phyloP scores from a whole-genome alignment of 75 land plant genomes.

The Isoetes taiwanensis region DNA sequence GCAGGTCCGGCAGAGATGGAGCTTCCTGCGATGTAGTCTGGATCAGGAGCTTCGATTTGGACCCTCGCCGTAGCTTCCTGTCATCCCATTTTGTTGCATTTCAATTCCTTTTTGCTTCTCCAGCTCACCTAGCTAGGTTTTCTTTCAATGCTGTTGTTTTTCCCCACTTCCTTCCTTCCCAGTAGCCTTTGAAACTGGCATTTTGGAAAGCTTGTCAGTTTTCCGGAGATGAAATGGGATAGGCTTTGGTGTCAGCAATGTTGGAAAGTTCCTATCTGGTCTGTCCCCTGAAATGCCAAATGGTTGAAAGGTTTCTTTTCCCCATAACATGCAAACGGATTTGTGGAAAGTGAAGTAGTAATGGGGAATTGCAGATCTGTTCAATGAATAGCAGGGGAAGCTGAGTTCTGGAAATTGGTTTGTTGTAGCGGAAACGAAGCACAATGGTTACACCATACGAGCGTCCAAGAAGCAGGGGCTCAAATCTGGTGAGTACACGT shows the following conservation, averaged over 20 bases:
- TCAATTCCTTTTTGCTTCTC: no score
- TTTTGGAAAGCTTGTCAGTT: no score
- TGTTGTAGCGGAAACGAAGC: neutral
- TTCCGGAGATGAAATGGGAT: no score
- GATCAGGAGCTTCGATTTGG: no score
- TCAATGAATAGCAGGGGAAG: neutral
- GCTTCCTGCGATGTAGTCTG: no score
- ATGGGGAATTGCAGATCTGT: neutral
- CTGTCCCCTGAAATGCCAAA: neutral
- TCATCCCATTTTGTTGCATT: no score
- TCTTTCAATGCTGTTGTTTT: no score
- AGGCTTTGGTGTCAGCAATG: neutral
- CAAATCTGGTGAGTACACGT: neutral
- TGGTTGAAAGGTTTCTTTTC: neutral
- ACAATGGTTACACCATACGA: conserved; percentile 10
- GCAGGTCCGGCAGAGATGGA: no score
- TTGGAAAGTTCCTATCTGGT: neutral
- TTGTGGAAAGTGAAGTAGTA: neutral
- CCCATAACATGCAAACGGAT: neutral
- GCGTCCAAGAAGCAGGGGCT: conserved; percentile 1
- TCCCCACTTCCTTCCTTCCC: no score
- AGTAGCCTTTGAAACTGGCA: no score
- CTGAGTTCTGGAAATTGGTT: neutral
- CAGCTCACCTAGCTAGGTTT: no score
- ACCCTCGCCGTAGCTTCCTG: no score